These are phyloP conservation scores for Craspedostauros australis DNA, from an alignment of 108 stramenopile species.

Conservation along the genomic window DNA sequence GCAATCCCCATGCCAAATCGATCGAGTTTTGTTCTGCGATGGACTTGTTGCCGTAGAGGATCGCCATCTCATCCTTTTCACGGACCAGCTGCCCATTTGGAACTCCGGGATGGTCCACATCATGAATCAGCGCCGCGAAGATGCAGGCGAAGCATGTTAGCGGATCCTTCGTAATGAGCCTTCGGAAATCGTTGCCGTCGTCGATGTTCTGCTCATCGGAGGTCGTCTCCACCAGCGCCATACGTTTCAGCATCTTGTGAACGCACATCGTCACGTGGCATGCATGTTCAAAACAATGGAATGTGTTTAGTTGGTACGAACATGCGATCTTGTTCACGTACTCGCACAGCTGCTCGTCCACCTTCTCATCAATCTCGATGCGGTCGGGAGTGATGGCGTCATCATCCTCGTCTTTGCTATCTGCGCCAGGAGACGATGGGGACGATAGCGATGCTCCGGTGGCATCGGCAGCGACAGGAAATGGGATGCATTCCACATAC, in stretches of 20 bases:
- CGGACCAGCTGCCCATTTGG: constrained; percentile 29
- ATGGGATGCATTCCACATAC: constrained; percentile 3
- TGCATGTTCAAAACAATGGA: constrained; percentile 56
- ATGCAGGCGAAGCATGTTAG: constrained; percentile 41
- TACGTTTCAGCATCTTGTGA: constrained; percentile 25
- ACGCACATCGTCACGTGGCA: constrained; percentile 43
- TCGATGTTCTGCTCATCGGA: no score
- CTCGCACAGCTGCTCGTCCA: constrained; percentile 19
- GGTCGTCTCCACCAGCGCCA: no score
- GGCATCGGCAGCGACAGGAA: no score
- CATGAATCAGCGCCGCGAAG: constrained; percentile 60
- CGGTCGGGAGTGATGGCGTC: background rate
- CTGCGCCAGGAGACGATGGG: no score
- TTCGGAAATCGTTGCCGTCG: constrained; percentile 1
- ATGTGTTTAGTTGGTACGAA: constrained; percentile 42
- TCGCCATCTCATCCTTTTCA: constrained; percentile 27
- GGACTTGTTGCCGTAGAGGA: constrained; percentile 20
- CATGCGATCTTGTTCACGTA: constrained; percentile 22
- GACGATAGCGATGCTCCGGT: no score
- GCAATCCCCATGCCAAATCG: constrained; percentile 26
- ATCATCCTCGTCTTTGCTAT: no score
- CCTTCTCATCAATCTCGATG: background rate
- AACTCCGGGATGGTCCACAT: constrained; percentile 49
- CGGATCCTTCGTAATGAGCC: constrained; percentile 44
- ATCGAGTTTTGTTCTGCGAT: constrained; percentile 28